Base-by-base conservation (phyloP, 176 grass and related monocot genomes). In the Oryza officinalis region DNA sequence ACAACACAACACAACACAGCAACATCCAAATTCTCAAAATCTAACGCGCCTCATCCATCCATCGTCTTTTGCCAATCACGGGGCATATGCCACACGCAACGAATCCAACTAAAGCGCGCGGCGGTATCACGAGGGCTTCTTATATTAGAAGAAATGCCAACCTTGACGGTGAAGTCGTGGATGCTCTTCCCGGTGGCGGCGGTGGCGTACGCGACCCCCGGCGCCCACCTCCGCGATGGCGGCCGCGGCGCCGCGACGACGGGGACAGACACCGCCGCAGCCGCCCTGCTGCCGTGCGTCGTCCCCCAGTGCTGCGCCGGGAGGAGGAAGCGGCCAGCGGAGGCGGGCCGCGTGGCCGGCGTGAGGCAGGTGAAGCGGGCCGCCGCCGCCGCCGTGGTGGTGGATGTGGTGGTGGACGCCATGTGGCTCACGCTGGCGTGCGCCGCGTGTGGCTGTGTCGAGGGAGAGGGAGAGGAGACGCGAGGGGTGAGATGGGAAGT, bases 111-210 rank as follows among this genome's bases (percentile, higher is more conserved):
- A 26, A 57, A 63, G 26, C 17, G 20, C n/a, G 27, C 37, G 22
- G 25, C 38, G 45, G 17, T 38, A 38, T 7, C 37, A 38, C 8
- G 23, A 47, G 49, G 26, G 27, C 27, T 12, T 1, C n/a, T n/a
- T n/a, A n/a, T n/a, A n/a, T n/a, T 0, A 23, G 45, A 31, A 33
- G 15, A 63, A 17, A 20, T 32, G 4, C 4, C 40, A 38, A 95
- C 93, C 96, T 99, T 99, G 0, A 94, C 93, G 18, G 91, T 92
- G 84, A 90, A 99, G 61, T 96, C 89, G 81, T 99, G 80, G 81
- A 99, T 81, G 82, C 65, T 94, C 91, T 94, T 96, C 65, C 94
- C 93, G 38, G 91, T 87, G 69, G 93, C 84, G 37, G 96, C 91
- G 49, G 96, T 77, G 33, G 96, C 93, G 76, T 96, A 96, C 59